Evolutionary conservation across 1,284 basidiomycete species (phyloP).

Genomic region (Anthracocystis panici-leucophaei): DNA sequence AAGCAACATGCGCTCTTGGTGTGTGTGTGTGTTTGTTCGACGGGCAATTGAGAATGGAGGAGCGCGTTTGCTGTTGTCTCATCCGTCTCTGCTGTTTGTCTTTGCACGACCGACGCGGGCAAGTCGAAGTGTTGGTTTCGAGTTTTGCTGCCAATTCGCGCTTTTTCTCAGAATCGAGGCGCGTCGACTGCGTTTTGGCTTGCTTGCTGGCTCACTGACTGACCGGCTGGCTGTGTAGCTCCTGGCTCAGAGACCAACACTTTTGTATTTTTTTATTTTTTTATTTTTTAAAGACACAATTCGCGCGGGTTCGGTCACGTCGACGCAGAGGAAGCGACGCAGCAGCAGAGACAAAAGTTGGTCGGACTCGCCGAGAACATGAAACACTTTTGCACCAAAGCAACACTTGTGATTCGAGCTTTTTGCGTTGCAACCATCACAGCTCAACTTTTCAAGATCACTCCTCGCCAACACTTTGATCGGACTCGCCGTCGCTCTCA

Average conservation of each 20-base stretch:
- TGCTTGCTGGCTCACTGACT: not conserved
- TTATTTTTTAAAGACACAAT: not conserved
- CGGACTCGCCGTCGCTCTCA: conserved; percentile 4
- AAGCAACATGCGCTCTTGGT: too few relatives aligned
- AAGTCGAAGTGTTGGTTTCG: conserved; percentile 15
- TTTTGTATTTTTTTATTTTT: conserved; percentile 24
- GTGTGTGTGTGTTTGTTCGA: too few relatives aligned
- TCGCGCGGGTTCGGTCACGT: conserved; percentile 24
- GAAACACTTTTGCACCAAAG: conserved; percentile 1
- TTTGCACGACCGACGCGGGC: not conserved
- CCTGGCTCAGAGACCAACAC: conserved; percentile 37
- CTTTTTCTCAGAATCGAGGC: conserved; percentile 21
- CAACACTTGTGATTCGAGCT: conserved; percentile 13
- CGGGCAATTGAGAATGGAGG: not conserved
- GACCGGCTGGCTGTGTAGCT: conserved; percentile 8
- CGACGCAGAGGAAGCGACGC: conserved; percentile 2
- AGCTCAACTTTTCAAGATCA: not conserved
- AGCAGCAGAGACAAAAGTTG: not conserved
- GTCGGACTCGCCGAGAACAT: conserved; percentile 5
- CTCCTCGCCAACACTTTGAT: not conserved
- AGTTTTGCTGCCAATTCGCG: conserved; percentile 1
- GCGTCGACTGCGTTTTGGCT: conserved; percentile 33
- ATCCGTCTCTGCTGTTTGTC: not conserved
- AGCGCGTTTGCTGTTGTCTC: conserved; percentile 1
- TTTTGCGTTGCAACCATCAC: conserved; percentile 6